Conservation (phyloP, 2,329 filamentous ascomycete genomes). For the Colletotrichum costaricense region DNA sequence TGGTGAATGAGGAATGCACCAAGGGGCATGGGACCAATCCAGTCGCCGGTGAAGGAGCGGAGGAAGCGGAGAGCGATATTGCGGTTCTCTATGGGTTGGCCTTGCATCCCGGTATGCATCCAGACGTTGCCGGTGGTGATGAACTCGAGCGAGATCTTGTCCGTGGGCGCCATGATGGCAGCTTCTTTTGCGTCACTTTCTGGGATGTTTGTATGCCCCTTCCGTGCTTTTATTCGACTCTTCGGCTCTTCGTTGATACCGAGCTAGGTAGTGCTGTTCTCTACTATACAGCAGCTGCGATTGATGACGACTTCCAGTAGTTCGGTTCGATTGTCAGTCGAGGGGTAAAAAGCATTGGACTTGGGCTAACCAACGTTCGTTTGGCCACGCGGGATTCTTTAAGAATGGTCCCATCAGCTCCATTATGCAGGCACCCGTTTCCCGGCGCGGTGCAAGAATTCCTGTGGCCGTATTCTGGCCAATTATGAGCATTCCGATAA, state of each 20-base stretch:
- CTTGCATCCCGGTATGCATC: slow-evolving; percentile 34
- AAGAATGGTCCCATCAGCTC: background rate
- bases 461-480: slow-evolving; percentile 19
- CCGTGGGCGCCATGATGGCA: slow-evolving; percentile 3
- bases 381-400: background rate
- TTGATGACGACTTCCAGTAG: background rate
- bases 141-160: slow-evolving; percentile 28
- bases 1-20: slow-evolving; percentile 40
- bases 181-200: background rate
- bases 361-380: background rate
- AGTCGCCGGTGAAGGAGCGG: slow-evolving; percentile 37
- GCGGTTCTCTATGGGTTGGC: slow-evolving; percentile 36
- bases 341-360: background rate
- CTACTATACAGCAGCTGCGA: background rate
- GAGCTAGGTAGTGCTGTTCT: background rate
- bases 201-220: background rate
- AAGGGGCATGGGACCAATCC: slow-evolving; percentile 37
- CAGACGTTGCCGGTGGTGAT: slow-evolving; percentile 39
- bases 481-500: slow-evolving; percentile 11
- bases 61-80: slow-evolving; percentile 37
- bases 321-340: no score
- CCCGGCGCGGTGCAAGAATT: background rate
- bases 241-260: background rate
- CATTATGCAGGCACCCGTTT: background rate
- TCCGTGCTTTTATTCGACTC: background rate